These are phyloP conservation scores for Fraxinus cuspidata DNA, from an alignment of 257 asterid genomes.

Conservation along the genomic window DNA sequence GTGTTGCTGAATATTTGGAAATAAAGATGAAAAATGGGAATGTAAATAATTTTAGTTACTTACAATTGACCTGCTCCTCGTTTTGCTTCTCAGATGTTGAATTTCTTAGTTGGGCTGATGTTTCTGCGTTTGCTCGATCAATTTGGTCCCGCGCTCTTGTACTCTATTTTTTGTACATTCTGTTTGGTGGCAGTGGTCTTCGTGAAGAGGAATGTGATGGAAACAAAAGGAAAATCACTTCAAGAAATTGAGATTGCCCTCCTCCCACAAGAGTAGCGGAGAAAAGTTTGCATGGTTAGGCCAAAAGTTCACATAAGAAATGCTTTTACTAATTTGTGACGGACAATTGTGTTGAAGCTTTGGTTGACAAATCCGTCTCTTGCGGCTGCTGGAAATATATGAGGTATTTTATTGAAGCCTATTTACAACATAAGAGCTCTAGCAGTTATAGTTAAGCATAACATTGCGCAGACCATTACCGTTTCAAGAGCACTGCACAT, in stretches of 20 bases:
- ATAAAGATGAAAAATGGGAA: background rate
- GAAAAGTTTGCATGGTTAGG: background rate
- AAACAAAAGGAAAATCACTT: constrained; percentile 90
- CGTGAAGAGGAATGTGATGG: constrained; percentile 74
- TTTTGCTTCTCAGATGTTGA: constrained; percentile 53
- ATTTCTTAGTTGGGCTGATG: constrained; percentile 81
- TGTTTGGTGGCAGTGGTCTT: constrained; percentile 75
- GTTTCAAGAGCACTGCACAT: background rate
- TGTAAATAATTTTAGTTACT: background rate
- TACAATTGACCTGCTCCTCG: background rate
- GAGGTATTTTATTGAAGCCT: background rate
- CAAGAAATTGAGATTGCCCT: constrained; percentile 96
- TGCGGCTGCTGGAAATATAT: background rate
- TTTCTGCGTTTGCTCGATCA: constrained; percentile 82
- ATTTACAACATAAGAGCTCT: background rate
- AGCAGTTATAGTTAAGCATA: background rate
- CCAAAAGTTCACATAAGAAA: background rate
- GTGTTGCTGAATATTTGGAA: background rate
- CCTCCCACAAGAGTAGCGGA: constrained; percentile 52
- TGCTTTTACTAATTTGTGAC: background rate
- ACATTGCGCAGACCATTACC: background rate
- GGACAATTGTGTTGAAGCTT: background rate
- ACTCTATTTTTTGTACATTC: constrained; percentile 65
- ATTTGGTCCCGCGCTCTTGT: constrained; percentile 70
- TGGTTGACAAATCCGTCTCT: background rate